Evolutionary conservation across 768 basidiomycete species (phyloP), one percentile per base, ranked within the genome.

Genomic region (Amanita inopinata): DNA sequence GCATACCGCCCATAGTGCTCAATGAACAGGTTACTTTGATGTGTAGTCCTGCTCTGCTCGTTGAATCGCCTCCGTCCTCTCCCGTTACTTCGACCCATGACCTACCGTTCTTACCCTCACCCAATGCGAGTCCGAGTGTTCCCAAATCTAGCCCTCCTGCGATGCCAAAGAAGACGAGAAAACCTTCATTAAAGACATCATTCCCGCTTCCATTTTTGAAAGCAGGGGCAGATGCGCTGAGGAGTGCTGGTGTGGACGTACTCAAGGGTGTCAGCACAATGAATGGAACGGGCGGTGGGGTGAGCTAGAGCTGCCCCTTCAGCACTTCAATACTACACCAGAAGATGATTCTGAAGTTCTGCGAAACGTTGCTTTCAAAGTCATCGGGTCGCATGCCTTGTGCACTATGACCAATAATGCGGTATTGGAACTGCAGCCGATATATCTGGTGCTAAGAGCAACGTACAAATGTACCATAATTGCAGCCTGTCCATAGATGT

Each of bases 201-300:
- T 61, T 65, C 39, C 59, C 60, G 7, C 38, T 53, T n/a, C 55
- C 60, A 9, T 60, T 63, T 23, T 40, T 59, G 10, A 54, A 49
- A 31, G 60, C 58, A 5, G 56, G 61, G 15, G 58, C 56, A 2
- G 68, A 70, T 43, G 59, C 69, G 19, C 46, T 74, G 22, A 70
- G 64, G 33, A 31, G 36, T 12, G 60, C 57, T 6, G 53, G 61
- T 14, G 57, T 54, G 2, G 69, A 70, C 44, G 58, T 71, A n/a
- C 46, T 74, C 15, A 69, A 63, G 37, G 67, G 71, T 1, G 70
- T 73, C 2, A 61, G 61, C 24, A 60, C 61, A 22, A 65, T 69
- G 11, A 47, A 49, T 28, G 43, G 45, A 4, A 35, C 30, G n/a
- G 25, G 38, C 17, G 45, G 31, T 44, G 24, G 34, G 34, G 10